Evolutionary conservation across 1,284 basidiomycete species (phyloP).

Genomic region (Porodaedalea pini): DNA sequence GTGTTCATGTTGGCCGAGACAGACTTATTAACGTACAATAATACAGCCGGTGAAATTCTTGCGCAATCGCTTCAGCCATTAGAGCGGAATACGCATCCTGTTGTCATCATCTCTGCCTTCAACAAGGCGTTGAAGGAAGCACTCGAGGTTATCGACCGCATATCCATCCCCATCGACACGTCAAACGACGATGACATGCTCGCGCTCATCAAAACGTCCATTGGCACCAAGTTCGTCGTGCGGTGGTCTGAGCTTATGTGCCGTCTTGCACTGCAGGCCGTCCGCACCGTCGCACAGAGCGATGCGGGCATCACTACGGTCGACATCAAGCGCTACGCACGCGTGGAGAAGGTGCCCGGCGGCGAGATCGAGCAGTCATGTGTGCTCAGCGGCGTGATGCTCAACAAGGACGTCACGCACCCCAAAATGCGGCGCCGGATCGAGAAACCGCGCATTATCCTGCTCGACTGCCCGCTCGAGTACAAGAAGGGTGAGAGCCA

Average conservation of each 20-base stretch:
- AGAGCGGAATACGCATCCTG: conserved; percentile 95
- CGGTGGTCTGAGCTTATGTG: conserved; percentile 99
- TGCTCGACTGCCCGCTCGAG: conserved; percentile 95
- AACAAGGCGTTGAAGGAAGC: conserved; percentile 93
- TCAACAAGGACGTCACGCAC: conserved; percentile 99
- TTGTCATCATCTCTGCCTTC: conserved; percentile 98
- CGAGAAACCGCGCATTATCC: conserved; percentile 83
- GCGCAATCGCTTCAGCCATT: conserved; percentile 91
- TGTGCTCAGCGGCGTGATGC: conserved; percentile 90
- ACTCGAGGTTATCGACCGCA: conserved; percentile 80
- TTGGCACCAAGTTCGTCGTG: conserved; percentile 98
- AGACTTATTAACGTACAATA: background rate
- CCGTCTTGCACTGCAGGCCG: conserved; percentile 87
- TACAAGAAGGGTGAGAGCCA: conserved; percentile 99
- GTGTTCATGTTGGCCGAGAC: conserved; percentile 3
- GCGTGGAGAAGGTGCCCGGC: conserved; percentile 96
- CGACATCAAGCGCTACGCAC: conserved; percentile 96
- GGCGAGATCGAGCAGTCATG: conserved; percentile 93
- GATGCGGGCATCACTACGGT: conserved; percentile 77
- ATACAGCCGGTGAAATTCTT: conserved; percentile 95
- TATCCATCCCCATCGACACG: conserved; percentile 90
- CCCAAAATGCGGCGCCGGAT: conserved; percentile 95
- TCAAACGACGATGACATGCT: conserved; percentile 91
- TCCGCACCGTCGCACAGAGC: conserved; percentile 76
- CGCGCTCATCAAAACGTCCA: conserved; percentile 95